phyloP scores from a whole-genome alignment of 192 early-diverging fungal genomes.

The Coemansia sp. region DNA sequence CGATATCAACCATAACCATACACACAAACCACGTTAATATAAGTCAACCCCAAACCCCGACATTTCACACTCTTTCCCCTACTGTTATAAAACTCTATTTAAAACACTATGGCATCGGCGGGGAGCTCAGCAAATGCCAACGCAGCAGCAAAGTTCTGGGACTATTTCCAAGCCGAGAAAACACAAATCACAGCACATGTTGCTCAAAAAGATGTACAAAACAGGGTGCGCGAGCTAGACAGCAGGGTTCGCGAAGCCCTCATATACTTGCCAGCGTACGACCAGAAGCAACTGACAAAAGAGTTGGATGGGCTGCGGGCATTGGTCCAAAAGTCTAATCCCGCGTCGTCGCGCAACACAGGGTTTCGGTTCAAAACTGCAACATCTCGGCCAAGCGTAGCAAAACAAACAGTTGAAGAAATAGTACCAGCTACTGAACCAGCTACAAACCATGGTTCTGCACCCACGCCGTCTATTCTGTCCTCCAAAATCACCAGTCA shows the following conservation, averaged over 20 bases:
- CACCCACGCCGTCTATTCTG: background rate
- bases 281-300: constrained; percentile 35
- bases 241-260: constrained; percentile 40
- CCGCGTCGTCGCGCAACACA: background rate
- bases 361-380: constrained; percentile 45
- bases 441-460: no score
- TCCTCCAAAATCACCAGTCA: background rate
- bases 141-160: constrained; percentile 43
- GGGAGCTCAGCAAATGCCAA: constrained; percentile 40
- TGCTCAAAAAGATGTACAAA: constrained; percentile 8
- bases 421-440: background rate
- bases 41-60: no score
- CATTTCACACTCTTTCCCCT: no score
- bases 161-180: constrained; percentile 37
- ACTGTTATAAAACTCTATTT: background rate
- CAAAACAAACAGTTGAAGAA: background rate
- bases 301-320: constrained; percentile 37
- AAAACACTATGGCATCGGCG: constrained; percentile 28
- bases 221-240: constrained; percentile 32
- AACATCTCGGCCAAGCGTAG: background rate
- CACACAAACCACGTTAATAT: no score
- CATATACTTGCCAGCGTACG: constrained; percentile 46
- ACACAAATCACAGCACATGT: constrained; percentile 10
- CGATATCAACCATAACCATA: no score
- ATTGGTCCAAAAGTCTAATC: constrained; percentile 10